Percentiles rank a stretch among this genome's conserved stretches.
Conservation (phyloP, 1,284 basidiomycete species). For the Apiotrichum veenhuisii region DNA sequence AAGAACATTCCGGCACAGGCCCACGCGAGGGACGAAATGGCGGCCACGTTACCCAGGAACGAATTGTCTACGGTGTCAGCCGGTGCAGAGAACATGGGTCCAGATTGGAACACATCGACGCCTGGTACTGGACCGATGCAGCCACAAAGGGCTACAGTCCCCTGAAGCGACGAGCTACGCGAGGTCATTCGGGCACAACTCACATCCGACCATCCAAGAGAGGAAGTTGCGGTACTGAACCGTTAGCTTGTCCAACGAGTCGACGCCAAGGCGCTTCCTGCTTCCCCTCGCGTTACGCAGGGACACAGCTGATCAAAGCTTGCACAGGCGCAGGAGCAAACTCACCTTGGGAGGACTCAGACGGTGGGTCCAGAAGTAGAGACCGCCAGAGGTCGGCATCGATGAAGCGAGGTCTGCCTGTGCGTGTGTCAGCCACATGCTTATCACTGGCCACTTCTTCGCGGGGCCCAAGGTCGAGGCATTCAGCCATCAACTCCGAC, state of each 20-base stretch:
- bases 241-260: no score
- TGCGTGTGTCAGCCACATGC: not conserved
- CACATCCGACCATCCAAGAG: conserved; percentile 48
- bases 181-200: not conserved
- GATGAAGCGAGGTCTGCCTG: conserved; percentile 28
- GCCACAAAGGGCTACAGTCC: no score
- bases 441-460: no score
- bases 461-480: no score
- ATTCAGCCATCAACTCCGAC: no score
- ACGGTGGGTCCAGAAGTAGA: conserved; percentile 51
- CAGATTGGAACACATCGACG: no score
- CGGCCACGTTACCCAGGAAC: conserved; percentile 61
- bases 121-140: no score
- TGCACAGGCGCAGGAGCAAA: no score
- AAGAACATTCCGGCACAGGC: conserved; percentile 48
- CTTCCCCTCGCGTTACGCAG: not conserved
- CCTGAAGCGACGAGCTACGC: no score
- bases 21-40: conserved; percentile 73
- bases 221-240: conserved; percentile 40
- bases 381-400: conserved; percentile 44
- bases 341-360: conserved; percentile 22
- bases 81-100: not conserved
- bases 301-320: not conserved
- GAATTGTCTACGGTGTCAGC: conserved; percentile 32
- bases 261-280: no score